phyloP scores from a whole-genome alignment of 163 green algal species.

The Chloromonas sp. region DNA sequence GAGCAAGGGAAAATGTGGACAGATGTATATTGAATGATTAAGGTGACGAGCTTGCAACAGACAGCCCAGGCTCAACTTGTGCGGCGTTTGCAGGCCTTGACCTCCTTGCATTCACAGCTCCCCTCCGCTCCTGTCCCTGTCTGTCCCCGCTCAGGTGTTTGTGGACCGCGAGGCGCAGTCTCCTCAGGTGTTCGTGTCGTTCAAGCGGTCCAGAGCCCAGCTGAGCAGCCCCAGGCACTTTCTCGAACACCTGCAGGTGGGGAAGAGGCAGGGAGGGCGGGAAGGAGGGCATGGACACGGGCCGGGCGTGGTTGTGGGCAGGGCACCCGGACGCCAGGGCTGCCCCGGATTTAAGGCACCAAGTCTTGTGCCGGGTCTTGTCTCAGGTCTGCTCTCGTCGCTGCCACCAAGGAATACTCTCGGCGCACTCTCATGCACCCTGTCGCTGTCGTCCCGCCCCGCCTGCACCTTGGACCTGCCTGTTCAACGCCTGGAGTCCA shows the following conservation, averaged over 20 bases:
- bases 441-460: no score
- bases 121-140: background rate
- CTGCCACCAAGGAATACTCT: no score
- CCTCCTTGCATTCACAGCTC: background rate
- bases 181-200: conserved; percentile 54
- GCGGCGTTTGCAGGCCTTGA: background rate
- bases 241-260: conserved; percentile 43
- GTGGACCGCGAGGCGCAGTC: conserved; percentile 50
- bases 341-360: background rate
- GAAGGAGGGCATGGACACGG: background rate
- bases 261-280: no score
- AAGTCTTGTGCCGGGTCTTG: background rate
- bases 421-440: no score
- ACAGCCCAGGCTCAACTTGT: background rate
- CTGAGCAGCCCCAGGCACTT: conserved; percentile 51
- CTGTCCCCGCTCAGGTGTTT: conserved; percentile 13
- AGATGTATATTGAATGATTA: background rate
- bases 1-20: background rate
- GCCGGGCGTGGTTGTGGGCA: background rate
- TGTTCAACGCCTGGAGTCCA: no score
- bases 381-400: no score
- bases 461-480: no score
- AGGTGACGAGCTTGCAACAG: background rate
- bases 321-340: background rate
- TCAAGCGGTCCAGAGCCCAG: conserved; percentile 36